These are phyloP conservation scores for Pelargonium myrrhifolium DNA, from an alignment of 441 rosid genomes.

Conservation along the genomic window DNA sequence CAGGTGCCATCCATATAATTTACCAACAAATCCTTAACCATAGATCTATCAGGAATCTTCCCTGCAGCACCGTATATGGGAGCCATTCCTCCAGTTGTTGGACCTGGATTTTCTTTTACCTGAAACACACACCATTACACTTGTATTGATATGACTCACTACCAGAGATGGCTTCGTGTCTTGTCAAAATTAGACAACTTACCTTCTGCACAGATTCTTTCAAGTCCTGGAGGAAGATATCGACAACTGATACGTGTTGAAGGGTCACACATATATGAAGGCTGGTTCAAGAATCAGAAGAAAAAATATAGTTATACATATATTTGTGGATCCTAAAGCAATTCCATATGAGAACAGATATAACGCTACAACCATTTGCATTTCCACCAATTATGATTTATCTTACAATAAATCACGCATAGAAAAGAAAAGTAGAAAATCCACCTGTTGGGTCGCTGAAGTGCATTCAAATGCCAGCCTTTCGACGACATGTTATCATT, in stretches of 20 bases:
- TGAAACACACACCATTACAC: slow-evolving; percentile 15
- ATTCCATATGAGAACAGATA: neutral
- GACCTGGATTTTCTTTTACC: slow-evolving; percentile 85
- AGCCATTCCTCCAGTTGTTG: slow-evolving; percentile 73
- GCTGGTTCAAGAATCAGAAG: slow-evolving; percentile 38
- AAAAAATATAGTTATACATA: slow-evolving; percentile 19
- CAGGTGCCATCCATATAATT: slow-evolving; percentile 81
- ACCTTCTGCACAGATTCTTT: slow-evolving; percentile 66
- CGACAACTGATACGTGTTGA: slow-evolving; percentile 62
- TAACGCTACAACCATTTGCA: neutral
- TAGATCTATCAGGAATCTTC: slow-evolving; percentile 75
- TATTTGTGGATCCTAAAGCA: too few species aligned
- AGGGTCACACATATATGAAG: slow-evolving; percentile 83
- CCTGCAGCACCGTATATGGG: slow-evolving; percentile 98
- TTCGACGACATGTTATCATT: slow-evolving; percentile 77
- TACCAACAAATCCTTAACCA: slow-evolving; percentile 71
- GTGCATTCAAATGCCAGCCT: slow-evolving; percentile 95
- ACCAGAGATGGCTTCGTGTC: neutral
- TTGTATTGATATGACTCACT: neutral
- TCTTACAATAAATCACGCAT: neutral
- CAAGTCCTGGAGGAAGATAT: slow-evolving; percentile 60
- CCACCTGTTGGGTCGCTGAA: slow-evolving; percentile 94
- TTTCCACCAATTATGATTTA: neutral
- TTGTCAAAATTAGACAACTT: slow-evolving; percentile 28
- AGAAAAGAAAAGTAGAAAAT: neutral